Base-by-base conservation (phyloP, 306 rosid species). In the Abrus precatorius region DNA sequence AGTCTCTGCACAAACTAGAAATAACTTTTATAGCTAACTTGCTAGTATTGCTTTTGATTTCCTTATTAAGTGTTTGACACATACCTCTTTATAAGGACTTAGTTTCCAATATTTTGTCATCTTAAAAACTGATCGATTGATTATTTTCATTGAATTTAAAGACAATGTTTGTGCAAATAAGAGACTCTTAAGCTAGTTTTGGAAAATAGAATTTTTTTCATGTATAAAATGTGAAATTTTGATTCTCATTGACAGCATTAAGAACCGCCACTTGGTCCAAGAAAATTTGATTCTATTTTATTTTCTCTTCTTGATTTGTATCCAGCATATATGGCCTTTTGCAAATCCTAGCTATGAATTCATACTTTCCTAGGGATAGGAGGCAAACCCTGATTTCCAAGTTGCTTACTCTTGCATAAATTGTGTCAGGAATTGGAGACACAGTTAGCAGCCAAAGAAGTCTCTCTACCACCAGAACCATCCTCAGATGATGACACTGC, bases 381-480 rank as follows among this genome's bases (percentile, higher is more conserved):
- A 48, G 7, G 43, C 27, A 20, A 5, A 50, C 62, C 69, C 76
- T 52, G 3, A 5, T 67, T 63, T 81, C 6, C 49, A 48, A 43
- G 76, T 84, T 75, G 69, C 63, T 80, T 70, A 76, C 40, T 74
- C 63, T 63, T 76, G 65, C 76, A 52, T 83, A 12, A 52, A 66
- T 65, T 55, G 64, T 86, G 47, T 44, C 90, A 95, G 99, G 97
- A 93, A 85, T 82, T 93, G 86, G 97, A 93, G 86, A 85, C 94
- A 75, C 90, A 79, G 60, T 79, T 93, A 57, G 93, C 89, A 5
- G 94, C 88, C 48, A 92, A 90, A 86, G 99, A 95, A 84, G 94
- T 82, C 54, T 84, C 91, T 49, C 88, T 95, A 41, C 97, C 97
- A 8, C 82, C 83, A 9, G 99, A 95, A 85, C 98, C 99, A 86